These are phyloP conservation scores for Rubus parviflorus DNA, from an alignment of 306 rosid species.

Conservation along the genomic window DNA sequence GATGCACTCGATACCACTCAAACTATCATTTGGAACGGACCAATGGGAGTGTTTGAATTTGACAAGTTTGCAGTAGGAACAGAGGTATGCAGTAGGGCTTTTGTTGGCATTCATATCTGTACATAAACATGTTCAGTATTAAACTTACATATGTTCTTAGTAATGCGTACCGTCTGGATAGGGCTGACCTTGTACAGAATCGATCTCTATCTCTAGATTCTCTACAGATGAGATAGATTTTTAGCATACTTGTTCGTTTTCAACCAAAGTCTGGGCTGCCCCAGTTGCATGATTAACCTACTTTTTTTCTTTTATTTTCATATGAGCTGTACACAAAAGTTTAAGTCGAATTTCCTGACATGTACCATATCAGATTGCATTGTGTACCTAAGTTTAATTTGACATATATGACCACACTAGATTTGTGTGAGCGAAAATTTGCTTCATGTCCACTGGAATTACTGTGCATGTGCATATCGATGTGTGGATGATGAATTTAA, in stretches of 20 bases:
- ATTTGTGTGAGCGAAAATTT: no score
- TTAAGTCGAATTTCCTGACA: no score
- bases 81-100: conserved; percentile 57
- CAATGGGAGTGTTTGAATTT: conserved; percentile 99
- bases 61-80: conserved; percentile 95
- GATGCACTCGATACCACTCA: conserved; percentile 81
- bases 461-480: not conserved
- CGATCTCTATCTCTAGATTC: not conserved
- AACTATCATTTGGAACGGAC: conserved; percentile 99
- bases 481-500: conserved; percentile 11
- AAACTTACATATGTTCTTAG: not conserved
- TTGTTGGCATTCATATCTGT: conserved; percentile 1
- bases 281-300: not conserved
- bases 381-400: no score
- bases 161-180: not conserved
- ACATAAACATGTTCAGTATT: not conserved
- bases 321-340: not conserved
- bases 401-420: no score
- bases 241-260: not conserved
- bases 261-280: not conserved
- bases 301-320: not conserved
- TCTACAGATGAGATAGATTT: not conserved
- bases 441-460: no score
- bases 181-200: not conserved
- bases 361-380: no score